Evolutionary conservation across 2,329 filamentous ascomycete species (phyloP), one percentile per base, ranked within the genome.

Genomic region (Pseudogymnoascus sp.): DNA sequence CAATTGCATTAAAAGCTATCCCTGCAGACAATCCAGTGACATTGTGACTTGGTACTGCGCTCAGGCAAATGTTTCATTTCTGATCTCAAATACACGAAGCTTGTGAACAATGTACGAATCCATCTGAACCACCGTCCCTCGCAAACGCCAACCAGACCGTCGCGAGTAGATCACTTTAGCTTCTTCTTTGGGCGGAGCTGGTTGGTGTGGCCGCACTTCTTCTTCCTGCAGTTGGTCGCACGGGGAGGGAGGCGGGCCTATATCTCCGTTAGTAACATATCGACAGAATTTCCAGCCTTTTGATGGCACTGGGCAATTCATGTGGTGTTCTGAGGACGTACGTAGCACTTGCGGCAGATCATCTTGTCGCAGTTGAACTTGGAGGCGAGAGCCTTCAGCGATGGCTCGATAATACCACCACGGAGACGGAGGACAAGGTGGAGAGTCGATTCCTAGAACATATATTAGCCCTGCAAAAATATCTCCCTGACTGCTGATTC

Each of bases 171-270:
- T 79, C 89, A 93, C 84, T 97, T 96, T 79, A 96, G 87, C 93
- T 99, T 99, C 92, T 99, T 99, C 93, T 99, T 99, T 81, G 94
- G 94, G 83, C 94, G 91, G 79, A 99, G 91, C 88, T 99, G 94
- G 91, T 97, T 97, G 84, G 89, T 95, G 89, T 97, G 94, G 69
- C 93, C 94, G 82, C 93, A 97, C 88, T 97, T 97, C 85, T 92
- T 92, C 92, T 97, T 97, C 76, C 92, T 87, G 91, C 94, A 99
- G 90, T 99, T 99, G 86, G 93, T 97, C 75, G 94, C 94, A 87
- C 94, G 91, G 72, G 93, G 93, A 71, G 93, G 93, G 69, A 97
- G 92, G 80, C 93, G 92, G 67, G 85, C 84, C 82, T 85, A 64
- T 55, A 64, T 61, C 36, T 23, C 62, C 35, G 63, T 73, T 69